Conservation (phyloP, 352 stramenopile species). For the Peronosclerospora sorghi region DNA sequence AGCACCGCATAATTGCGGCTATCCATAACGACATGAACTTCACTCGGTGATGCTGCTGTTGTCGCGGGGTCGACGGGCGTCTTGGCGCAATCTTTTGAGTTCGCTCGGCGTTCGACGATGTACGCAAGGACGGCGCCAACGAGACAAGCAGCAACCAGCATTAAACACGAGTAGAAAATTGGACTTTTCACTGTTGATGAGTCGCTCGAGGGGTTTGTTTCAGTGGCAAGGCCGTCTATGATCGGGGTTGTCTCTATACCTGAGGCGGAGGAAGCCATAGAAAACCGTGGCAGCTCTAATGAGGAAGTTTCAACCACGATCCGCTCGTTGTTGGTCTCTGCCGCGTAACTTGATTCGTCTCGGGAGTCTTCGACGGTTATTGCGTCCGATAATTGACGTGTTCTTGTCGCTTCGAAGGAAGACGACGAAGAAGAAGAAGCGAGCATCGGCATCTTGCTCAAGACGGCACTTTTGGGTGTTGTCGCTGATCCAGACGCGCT, state of each 20-base stretch:
- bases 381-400: no score
- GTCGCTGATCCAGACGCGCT: neutral
- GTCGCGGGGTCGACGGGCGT: neutral
- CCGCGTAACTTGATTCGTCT: no score
- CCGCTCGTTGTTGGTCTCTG: no score
- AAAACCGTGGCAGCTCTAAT: no score
- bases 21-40: constrained; percentile 14
- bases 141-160: constrained; percentile 19
- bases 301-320: no score
- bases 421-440: neutral
- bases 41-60: constrained; percentile 3
- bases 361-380: no score
- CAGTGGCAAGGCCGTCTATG: no score
- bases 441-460: neutral
- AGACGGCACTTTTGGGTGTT: neutral
- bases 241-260: no score
- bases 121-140: constrained; percentile 10
- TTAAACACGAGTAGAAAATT: constrained; percentile 24
- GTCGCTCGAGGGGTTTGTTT: no score
- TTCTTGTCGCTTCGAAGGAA: no score
- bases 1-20: constrained; percentile 13
- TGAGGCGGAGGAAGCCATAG: no score
- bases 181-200: neutral
- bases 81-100: neutral
- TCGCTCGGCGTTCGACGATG: constrained; percentile 4